A percentile compares a stretch with the other conserved stretches of the same genome.
These are phyloP conservation scores for Magnolia kwangsiensis DNA, from an alignment of 164 flowering plant genomes.

Conservation along the genomic window DNA sequence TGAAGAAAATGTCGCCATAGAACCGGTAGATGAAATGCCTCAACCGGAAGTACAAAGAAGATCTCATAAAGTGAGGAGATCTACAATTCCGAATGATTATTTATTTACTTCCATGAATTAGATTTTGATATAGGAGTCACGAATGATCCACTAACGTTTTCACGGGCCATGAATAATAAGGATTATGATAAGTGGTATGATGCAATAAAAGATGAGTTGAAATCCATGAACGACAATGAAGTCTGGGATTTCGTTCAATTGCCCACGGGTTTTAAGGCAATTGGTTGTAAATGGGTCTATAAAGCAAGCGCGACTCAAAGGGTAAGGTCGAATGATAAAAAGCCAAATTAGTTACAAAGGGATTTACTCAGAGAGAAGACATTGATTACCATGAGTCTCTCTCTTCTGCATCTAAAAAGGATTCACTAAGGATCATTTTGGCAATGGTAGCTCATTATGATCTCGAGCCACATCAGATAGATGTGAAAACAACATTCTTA, in stretches of 20 bases:
- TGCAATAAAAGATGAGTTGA: conserved; percentile 1
- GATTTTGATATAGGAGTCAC: conserved; percentile 3
- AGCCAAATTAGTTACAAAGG: no score
- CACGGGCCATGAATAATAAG: conserved; percentile 4
- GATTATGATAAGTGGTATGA: background rate
- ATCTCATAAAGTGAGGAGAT: background rate
- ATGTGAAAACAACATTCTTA: background rate
- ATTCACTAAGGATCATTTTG: conserved; percentile 3
- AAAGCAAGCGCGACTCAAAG: background rate
- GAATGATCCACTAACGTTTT: background rate
- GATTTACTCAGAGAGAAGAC: no score
- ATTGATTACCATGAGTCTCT: background rate
- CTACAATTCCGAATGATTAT: background rate
- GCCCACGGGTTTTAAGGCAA: background rate
- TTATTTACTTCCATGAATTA: conserved; percentile 1
- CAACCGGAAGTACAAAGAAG: background rate
- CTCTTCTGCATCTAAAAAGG: background rate
- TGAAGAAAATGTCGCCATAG: background rate
- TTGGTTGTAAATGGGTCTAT: conserved; percentile 5
- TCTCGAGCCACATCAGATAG: background rate
- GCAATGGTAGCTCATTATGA: conserved; percentile 9
- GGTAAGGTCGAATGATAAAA: background rate
- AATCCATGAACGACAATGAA: conserved; percentile 2
- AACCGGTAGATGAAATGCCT: background rate
- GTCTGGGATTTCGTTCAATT: conserved; percentile 7